phyloP scores from a whole-genome alignment of 805 yeast genomes.

The Torulaspora franciscae region DNA sequence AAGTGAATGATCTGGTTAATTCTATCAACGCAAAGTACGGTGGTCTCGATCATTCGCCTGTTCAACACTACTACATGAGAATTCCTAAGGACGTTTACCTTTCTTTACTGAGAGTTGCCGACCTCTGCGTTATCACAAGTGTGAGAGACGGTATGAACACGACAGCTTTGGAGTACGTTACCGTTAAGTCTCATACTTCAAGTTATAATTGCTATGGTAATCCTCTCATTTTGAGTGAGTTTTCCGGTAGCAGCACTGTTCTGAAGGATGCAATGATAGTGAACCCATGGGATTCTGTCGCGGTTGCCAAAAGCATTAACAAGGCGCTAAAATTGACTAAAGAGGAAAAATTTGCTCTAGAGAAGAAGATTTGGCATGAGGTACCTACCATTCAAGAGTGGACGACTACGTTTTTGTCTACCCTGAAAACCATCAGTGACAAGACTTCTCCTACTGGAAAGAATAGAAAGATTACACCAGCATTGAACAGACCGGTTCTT shows the following conservation, averaged over 20 bases:
- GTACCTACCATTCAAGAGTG: conserved; percentile 79
- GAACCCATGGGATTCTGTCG: conserved; percentile 96
- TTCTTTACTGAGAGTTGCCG: conserved; percentile 84
- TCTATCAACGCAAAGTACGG: conserved; percentile 85
- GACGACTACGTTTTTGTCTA: conserved; percentile 59
- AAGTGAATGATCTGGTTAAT: conserved; percentile 76
- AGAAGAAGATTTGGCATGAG: conserved; percentile 52
- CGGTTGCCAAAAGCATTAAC: conserved; percentile 80
- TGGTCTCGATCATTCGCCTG: conserved; percentile 74
- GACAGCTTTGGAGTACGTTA: conserved; percentile 86
- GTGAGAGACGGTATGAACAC: conserved; percentile 96
- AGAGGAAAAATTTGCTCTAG: conserved; percentile 43
- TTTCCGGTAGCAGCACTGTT: conserved; percentile 80
- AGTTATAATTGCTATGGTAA: conserved; percentile 38
- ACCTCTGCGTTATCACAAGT: conserved; percentile 81
- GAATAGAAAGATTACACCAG: conserved; percentile 60
- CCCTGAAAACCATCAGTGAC: conserved; percentile 40
- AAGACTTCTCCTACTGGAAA: conserved; percentile 21
- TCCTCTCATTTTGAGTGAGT: conserved; percentile 86
- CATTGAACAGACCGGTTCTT: conserved; percentile 66
- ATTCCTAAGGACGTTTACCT: conserved; percentile 83
- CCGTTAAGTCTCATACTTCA: conserved; percentile 62
- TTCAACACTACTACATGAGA: conserved; percentile 87
- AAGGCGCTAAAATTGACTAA: conserved; percentile 55
- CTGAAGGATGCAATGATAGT: conserved; percentile 71